These are phyloP conservation scores for Oryza glumipatula DNA, from an alignment of 176 grass and related monocot species.

Conservation along the genomic window DNA sequence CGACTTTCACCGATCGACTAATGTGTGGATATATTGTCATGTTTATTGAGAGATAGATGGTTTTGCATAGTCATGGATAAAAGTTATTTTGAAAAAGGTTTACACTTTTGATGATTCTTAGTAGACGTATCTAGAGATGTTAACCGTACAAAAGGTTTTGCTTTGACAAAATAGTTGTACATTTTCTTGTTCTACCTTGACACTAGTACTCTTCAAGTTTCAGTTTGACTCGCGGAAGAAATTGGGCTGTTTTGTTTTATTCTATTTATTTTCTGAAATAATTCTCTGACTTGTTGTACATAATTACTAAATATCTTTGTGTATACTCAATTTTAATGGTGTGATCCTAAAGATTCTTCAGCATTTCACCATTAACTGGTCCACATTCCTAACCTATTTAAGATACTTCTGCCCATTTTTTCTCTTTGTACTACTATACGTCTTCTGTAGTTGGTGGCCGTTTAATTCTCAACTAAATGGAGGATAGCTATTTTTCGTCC, in stretches of 20 bases:
- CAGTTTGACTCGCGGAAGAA: background rate
- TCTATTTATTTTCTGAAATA: background rate
- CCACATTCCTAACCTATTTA: slow-evolving; percentile 9
- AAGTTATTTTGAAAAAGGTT: too few relatives aligned
- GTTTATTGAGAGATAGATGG: too few relatives aligned
- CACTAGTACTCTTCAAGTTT: background rate
- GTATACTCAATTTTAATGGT: background rate
- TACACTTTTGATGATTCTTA: background rate
- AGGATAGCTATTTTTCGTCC: background rate
- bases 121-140: background rate
- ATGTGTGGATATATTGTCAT: background rate
- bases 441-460: background rate
- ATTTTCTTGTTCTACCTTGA: background rate
- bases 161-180: background rate
- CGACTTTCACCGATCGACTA: background rate
- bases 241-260: background rate
- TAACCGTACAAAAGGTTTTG: background rate
- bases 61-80: too few relatives aligned
- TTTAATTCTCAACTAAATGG: background rate
- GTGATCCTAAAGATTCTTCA: background rate
- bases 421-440: background rate
- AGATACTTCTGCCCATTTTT: background rate
- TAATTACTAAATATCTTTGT: background rate
- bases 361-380: slow-evolving; percentile 7
- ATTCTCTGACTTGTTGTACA: background rate